These are phyloP conservation scores for Auxenochlorella pyrenoidosa DNA, from an alignment of 139 green algal species.

Conservation along the genomic window DNA sequence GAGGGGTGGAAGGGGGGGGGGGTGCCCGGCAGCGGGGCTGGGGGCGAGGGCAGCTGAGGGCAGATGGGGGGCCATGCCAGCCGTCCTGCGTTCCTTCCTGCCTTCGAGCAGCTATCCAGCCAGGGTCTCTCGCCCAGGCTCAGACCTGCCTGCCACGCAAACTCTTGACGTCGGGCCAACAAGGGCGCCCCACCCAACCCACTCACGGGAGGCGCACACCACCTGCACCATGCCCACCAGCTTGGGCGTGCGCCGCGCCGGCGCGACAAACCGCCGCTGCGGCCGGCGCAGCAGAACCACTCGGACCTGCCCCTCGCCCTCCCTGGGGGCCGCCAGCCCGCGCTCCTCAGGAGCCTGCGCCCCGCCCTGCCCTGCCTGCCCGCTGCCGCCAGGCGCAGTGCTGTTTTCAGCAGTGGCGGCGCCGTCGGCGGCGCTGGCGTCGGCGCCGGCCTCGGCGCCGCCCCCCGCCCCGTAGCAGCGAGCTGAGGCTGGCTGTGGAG, in stretches of 20 bases:
- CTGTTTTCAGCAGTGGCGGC: background rate
- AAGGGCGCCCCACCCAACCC: too few species aligned
- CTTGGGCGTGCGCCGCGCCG: conserved; percentile 42
- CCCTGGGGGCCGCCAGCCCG: background rate
- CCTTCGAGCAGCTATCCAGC: background rate
- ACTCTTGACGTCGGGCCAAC: too few species aligned
- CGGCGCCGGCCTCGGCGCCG: background rate
- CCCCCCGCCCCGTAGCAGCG: background rate
- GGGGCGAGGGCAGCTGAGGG: background rate
- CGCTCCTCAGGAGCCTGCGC: background rate
- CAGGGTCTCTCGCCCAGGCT: too few species aligned
- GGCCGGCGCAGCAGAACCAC: conserved; percentile 27
- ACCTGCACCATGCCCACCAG: conserved; percentile 63
- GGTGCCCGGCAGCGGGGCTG: background rate
- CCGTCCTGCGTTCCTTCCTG: too few species aligned
- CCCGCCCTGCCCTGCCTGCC: background rate
- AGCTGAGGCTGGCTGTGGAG: background rate
- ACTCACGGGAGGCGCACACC: conserved; percentile 39
- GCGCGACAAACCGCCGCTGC: conserved; percentile 17
- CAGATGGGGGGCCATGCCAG: too few species aligned
- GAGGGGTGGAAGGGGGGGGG: too few species aligned
- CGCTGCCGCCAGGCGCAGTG: background rate
- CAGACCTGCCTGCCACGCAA: too few species aligned
- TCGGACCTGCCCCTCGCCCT: background rate
- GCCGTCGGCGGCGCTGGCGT: background rate